phyloP scores from a whole-genome alignment of 2,329 filamentous ascomycete genomes.

The Colletotrichum sp. region DNA sequence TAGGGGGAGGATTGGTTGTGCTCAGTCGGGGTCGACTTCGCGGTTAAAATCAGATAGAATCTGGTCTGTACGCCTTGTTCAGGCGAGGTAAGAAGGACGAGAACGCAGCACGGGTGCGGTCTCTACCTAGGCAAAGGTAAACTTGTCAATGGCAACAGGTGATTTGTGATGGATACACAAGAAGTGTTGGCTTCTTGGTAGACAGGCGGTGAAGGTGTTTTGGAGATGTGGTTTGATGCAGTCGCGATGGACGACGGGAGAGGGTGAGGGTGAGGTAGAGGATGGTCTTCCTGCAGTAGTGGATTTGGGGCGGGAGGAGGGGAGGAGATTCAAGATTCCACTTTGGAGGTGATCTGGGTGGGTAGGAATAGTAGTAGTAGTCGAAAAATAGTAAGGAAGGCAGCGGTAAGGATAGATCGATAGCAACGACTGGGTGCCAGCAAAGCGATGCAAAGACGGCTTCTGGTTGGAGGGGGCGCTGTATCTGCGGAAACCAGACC shows the following conservation, averaged over 20 bases:
- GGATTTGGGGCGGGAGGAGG: constrained; percentile 17
- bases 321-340: constrained; percentile 23
- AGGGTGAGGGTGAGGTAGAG: background rate
- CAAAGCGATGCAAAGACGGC: background rate
- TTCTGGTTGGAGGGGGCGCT: constrained; percentile 4
- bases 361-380: constrained; percentile 2
- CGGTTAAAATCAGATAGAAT: constrained; percentile 23
- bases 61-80: constrained; percentile 33
- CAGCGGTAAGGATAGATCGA: background rate
- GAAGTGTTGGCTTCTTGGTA: constrained; percentile 5
- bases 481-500: constrained; percentile 28
- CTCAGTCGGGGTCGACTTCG: constrained; percentile 54
- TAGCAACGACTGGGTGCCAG: background rate
- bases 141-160: constrained; percentile 14
- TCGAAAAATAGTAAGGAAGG: background rate
- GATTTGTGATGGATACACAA: background rate
- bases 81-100: constrained; percentile 29
- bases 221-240: background rate
- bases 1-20: constrained; percentile 46
- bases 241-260: constrained; percentile 6
- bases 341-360: constrained; percentile 17
- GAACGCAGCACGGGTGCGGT: constrained; percentile 3
- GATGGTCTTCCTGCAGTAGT: constrained; percentile 18
- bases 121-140: constrained; percentile 23
- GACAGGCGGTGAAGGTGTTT: background rate